Conservation (phyloP, 257 asterid genomes). For the Nicotiana attenuata region DNA sequence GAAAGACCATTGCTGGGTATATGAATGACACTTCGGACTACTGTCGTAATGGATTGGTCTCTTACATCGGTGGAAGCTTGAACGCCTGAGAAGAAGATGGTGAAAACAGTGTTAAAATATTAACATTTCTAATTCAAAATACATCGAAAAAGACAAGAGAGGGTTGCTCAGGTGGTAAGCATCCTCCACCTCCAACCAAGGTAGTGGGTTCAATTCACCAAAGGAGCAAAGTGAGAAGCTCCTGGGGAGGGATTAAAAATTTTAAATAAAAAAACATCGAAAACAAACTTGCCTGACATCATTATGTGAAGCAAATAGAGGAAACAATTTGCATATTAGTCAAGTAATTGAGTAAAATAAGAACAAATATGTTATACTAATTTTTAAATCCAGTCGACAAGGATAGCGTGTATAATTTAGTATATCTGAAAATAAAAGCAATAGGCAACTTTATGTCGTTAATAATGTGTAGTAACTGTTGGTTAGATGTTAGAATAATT, state of each 20-base stretch:
- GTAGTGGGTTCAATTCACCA: too few relatives aligned
- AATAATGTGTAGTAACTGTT: background rate
- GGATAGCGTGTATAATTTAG: background rate
- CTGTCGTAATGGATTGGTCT: too few relatives aligned
- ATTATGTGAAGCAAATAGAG: background rate
- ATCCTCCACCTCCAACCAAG: too few relatives aligned
- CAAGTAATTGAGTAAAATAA: background rate
- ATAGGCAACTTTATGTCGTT: background rate
- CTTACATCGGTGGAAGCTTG: too few relatives aligned
- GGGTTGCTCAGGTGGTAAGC: too few relatives aligned
- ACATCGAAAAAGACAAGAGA: background rate
- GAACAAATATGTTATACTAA: background rate
- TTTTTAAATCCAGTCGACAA: too few relatives aligned
- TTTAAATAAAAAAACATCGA: background rate
- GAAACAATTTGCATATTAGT: background rate
- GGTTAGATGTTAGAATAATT: background rate
- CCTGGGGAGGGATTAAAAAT: background rate
- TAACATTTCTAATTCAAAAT: background rate
- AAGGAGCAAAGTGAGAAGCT: too few relatives aligned
- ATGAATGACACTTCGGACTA: too few relatives aligned
- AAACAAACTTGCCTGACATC: background rate
- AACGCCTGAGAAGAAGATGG: too few relatives aligned
- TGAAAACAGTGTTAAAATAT: background rate
- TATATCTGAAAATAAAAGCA: conserved; percentile 1
- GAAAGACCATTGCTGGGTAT: too few relatives aligned